Conservation (phyloP, 441 rosid species). For the Viola pubescens region DNA sequence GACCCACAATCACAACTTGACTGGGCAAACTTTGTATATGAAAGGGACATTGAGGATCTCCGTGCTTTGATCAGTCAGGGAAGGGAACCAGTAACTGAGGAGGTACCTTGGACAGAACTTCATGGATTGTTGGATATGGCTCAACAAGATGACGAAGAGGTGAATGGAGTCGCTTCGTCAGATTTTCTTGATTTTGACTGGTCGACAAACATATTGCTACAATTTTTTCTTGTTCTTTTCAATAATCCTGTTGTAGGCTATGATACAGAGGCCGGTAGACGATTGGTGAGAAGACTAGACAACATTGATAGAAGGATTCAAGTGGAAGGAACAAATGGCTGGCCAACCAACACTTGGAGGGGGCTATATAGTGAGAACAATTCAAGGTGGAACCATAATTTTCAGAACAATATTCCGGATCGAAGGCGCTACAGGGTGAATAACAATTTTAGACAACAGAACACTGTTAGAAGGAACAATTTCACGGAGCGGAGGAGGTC, state of each 20-base stretch:
- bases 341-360: not conserved
- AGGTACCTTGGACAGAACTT: not conserved
- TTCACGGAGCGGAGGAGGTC: not conserved
- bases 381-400: not conserved
- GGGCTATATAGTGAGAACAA: not conserved
- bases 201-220: too few relatives aligned
- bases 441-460: not conserved
- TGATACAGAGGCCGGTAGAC: not conserved
- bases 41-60: slow-evolving; percentile 83
- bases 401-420: not conserved
- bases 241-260: too few relatives aligned
- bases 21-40: slow-evolving; percentile 91
- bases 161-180: too few relatives aligned
- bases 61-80: not conserved
- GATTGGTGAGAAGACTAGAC: not conserved
- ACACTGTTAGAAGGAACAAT: not conserved
- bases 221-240: too few relatives aligned
- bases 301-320: too few relatives aligned
- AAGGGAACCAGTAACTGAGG: not conserved
- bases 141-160: not conserved
- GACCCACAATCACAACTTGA: slow-evolving; percentile 81
- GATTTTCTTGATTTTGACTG: too few relatives aligned
- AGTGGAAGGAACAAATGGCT: not conserved
- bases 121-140: not conserved
- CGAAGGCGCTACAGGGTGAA: not conserved